These are phyloP conservation scores for Xylariaceae sp. DNA, from an alignment of 2,329 filamentous ascomycete genomes.

Conservation along the genomic window DNA sequence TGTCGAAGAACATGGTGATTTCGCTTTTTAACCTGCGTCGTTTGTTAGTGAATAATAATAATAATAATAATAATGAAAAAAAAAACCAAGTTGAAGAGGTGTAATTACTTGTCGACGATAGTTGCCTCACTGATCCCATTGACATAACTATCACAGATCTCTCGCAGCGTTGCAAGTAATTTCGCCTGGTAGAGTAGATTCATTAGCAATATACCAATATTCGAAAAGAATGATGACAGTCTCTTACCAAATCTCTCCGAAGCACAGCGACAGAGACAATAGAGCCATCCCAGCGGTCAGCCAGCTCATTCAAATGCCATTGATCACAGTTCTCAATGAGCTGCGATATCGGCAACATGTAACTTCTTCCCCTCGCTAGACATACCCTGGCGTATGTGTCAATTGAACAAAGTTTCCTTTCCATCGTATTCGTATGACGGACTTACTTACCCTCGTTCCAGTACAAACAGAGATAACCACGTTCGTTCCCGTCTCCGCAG, in stretches of 20 bases:
- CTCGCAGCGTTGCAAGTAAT: slow-evolving; percentile 52
- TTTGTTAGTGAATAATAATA: not conserved
- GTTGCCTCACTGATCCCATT: slow-evolving; percentile 44
- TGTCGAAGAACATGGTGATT: slow-evolving; percentile 31
- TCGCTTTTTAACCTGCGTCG: slow-evolving; percentile 29
- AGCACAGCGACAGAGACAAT: slow-evolving; percentile 66
- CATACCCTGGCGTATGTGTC: slow-evolving; percentile 47
- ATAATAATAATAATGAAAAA: not conserved
- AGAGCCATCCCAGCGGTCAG: slow-evolving; percentile 64
- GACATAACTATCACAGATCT: slow-evolving; percentile 54
- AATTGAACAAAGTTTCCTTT: slow-evolving; percentile 11
- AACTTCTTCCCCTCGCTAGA: slow-evolving; percentile 62
- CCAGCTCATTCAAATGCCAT: slow-evolving; percentile 60
- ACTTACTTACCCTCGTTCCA: slow-evolving; percentile 56
- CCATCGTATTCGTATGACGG: not conserved
- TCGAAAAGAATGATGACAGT: not conserved
- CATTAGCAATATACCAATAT: not conserved
- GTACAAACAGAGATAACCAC: slow-evolving; percentile 67
- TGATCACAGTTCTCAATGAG: slow-evolving; percentile 61
- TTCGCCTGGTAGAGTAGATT: slow-evolving; percentile 38
- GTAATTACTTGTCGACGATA: slow-evolving; percentile 46
- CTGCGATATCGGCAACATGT: slow-evolving; percentile 61
- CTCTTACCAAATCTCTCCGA: slow-evolving; percentile 56
- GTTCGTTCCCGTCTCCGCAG: slow-evolving; percentile 60
- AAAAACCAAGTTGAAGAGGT: not conserved